Evolutionary conservation across 1,284 basidiomycete genomes (phyloP), one percentile per base, ranked within the genome.

Genomic region (Anthracocystis walkeri): DNA sequence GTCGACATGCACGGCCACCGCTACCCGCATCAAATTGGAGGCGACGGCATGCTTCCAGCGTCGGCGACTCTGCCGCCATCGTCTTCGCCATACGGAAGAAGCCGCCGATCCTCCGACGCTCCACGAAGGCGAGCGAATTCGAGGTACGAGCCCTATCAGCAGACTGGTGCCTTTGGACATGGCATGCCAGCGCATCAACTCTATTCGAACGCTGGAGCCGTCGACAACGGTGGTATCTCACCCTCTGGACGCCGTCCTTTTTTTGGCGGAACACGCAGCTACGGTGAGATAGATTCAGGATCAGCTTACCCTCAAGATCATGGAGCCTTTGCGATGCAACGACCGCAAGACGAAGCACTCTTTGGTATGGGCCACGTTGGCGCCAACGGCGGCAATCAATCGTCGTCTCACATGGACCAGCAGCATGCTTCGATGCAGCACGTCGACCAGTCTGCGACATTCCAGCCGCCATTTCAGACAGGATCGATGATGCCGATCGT

Each of bases 21-120:
- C 25, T 55, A 67, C 20, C 68, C 73, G 14, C 73, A 75, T 44
- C 67, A 71, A 58, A 75, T 75, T 18, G 73, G 73, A 5, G 73
- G 73, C 20, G 61, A 66, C 14, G 73, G 73, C 7, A 61, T 67
- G 46, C 51, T 75, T 8, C 57, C 65, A 6, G 29, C 44, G 5
- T 65, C 68, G 18, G 64, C 73, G 11, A 54, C 59, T 12, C n/a
- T 58, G 20, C 59, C 65, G 5, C 29, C 40, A 4, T 60, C 66
- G 6, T 48, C 63, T 16, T 29, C 50, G 42, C 46, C 31, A 3
- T 63, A 63, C 29, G 50, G 63, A 7, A 51, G 44, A 7, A 51
- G 44, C 31, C 56, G 73, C 11, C 60, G 68, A 25, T 48, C 68
- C 1, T 75, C 73, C 0, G 73, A 75, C 35, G 68, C 65, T 29